Conservation (phyloP, 2,329 filamentous ascomycete genomes). For the Xylariaceae sp. region DNA sequence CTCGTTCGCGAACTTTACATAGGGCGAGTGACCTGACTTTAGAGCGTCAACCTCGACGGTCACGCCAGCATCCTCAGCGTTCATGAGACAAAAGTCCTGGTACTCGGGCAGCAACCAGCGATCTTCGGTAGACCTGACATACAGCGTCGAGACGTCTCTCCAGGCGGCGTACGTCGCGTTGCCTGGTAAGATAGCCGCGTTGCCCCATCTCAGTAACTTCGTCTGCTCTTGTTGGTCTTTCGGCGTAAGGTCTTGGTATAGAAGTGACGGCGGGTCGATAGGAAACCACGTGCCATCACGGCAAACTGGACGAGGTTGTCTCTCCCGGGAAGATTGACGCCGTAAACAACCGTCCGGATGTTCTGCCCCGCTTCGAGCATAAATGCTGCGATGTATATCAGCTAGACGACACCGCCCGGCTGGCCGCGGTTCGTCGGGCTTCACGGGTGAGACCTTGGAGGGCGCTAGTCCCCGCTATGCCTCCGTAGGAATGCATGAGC, state of each 20-base stretch:
- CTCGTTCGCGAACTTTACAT: neutral
- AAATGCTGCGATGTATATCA: too few species aligned
- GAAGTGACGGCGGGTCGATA: neutral
- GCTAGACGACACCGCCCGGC: too few species aligned
- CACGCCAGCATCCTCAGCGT: neutral
- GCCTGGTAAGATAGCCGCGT: neutral
- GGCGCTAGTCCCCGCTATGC: neutral
- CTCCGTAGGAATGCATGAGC: constrained; percentile 1
- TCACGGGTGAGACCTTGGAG: neutral
- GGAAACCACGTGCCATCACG: neutral
- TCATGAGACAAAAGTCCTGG: neutral
- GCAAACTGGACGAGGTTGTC: neutral
- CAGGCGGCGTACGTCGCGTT: constrained; percentile 5
- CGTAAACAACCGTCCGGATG: neutral
- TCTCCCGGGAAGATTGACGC: neutral
- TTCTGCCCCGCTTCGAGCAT: too few species aligned
- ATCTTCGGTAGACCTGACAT: constrained; percentile 5
- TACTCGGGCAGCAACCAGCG: constrained; percentile 5
- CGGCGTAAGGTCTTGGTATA: neutral
- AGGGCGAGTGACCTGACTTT: neutral
- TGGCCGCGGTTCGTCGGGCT: too few species aligned
- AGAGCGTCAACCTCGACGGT: neutral
- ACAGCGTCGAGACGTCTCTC: constrained; percentile 1
- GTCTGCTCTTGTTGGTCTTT: neutral
- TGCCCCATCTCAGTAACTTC: neutral